Evolutionary conservation across 306 rosid species (phyloP).

Genomic region (Trichosanthes truncata): DNA sequence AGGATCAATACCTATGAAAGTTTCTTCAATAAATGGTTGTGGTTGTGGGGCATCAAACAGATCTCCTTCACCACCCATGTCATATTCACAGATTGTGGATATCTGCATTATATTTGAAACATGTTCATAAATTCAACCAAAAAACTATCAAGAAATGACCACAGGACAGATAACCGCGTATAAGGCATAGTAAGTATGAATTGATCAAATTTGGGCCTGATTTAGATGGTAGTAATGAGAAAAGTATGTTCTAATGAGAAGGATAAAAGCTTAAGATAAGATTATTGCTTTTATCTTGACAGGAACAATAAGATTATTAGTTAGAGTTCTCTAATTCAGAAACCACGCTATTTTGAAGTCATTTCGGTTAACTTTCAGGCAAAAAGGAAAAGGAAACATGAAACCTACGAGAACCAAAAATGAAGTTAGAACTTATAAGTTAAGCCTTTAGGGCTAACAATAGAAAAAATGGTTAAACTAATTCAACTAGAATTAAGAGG

Average conservation of each 20-base stretch:
- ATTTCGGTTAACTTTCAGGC: background rate
- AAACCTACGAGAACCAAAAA: conserved; percentile 1
- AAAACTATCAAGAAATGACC: background rate
- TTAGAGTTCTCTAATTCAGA: conserved; percentile 1
- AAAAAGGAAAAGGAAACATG: background rate
- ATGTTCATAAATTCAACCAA: background rate
- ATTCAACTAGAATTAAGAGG: background rate
- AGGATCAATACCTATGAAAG: conserved; percentile 45
- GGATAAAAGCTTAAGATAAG: background rate
- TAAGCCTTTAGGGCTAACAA: background rate
- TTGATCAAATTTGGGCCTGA: background rate
- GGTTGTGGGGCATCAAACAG: conserved; percentile 92
- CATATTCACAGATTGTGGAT: conserved; percentile 65
- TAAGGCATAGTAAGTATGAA: background rate
- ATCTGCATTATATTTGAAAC: conserved; percentile 19
- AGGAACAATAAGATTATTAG: background rate
- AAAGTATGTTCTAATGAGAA: background rate
- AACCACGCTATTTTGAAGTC: background rate
- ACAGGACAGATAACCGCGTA: background rate
- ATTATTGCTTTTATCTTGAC: background rate
- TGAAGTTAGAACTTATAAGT: background rate
- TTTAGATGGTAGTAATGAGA: background rate
- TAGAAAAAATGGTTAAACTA: background rate
- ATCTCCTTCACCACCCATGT: conserved; percentile 85
- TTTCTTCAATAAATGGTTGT: conserved; percentile 62